These are phyloP conservation scores for Sparassis latifolia DNA, from an alignment of 1,284 basidiomycete genomes.

Conservation along the genomic window DNA sequence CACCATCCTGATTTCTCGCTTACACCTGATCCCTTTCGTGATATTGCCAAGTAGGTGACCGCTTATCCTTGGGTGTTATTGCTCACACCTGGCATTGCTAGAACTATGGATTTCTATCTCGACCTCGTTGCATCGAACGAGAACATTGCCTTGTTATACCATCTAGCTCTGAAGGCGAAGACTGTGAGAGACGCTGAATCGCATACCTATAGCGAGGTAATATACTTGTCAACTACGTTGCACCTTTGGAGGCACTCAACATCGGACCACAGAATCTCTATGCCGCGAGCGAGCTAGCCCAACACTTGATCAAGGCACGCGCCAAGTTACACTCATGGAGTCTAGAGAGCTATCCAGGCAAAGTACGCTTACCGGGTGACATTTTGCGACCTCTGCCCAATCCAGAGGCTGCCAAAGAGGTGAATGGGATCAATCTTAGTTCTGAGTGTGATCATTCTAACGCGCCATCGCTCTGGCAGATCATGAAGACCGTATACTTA, in stretches of 20 bases:
- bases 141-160: constrained; percentile 79
- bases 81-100: constrained; percentile 22
- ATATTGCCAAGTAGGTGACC: constrained; percentile 57
- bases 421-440: constrained; percentile 16
- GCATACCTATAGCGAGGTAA: constrained; percentile 61
- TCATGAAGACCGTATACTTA: constrained; percentile 59
- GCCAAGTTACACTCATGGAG: constrained; percentile 71
- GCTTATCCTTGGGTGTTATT: not conserved
- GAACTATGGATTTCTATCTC: constrained; percentile 89
- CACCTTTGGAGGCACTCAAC: not conserved
- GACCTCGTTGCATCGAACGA: constrained; percentile 69
- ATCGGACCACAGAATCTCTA: constrained; percentile 68
- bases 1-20: constrained; percentile 89
- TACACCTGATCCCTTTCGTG: constrained; percentile 56
- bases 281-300: constrained; percentile 82
- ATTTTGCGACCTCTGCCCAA: constrained; percentile 68
- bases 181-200: constrained; percentile 76
- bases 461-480: constrained; percentile 30
- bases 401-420: constrained; percentile 58
- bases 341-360: constrained; percentile 75
- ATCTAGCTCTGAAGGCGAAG: constrained; percentile 81
- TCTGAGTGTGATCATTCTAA: not conserved
- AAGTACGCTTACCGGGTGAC: constrained; percentile 76
- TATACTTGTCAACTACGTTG: constrained; percentile 9
- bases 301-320: constrained; percentile 74